A percentile compares a stretch with the other conserved stretches of the same genome.
Conservation (phyloP, 2,329 filamentous ascomycete genomes). For the Pseudocercospora fuligena region DNA sequence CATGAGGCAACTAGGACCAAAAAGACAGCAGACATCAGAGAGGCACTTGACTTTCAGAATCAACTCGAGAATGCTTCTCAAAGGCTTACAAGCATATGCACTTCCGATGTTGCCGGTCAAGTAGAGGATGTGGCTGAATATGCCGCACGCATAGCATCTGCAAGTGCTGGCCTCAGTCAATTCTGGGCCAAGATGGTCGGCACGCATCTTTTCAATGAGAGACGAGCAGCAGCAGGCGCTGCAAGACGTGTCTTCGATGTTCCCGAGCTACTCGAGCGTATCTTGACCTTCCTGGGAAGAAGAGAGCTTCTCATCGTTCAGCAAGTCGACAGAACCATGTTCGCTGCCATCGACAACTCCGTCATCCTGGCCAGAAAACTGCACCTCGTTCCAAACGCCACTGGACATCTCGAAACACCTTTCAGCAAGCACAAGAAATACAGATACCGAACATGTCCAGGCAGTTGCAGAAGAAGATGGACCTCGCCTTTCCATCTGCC, state of each 20-base stretch:
- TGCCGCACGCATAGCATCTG: not conserved
- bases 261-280: slow-evolving; percentile 10
- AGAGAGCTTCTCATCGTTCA: not conserved
- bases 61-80: not conserved
- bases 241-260: slow-evolving; percentile 10
- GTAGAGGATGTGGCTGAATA: not conserved
- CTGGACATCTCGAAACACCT: not conserved
- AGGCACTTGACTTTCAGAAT: not conserved
- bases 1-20: not conserved
- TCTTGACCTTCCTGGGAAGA: not conserved
- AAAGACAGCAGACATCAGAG: not conserved
- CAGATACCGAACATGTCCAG: not conserved
- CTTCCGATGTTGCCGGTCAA: not conserved
- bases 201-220: slow-evolving; percentile 7
- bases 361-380: not conserved
- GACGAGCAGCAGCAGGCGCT: not conserved
- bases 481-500: not conserved
- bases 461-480: not conserved
- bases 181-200: not conserved
- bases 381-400: not conserved
- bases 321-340: not conserved
- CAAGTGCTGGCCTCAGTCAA: not conserved
- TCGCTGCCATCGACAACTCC: not conserved
- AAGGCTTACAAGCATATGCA: not conserved
- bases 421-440: not conserved